Evolutionary conservation across 345 rosid genomes (phyloP).

Genomic region (Eutrema yunnanense): DNA sequence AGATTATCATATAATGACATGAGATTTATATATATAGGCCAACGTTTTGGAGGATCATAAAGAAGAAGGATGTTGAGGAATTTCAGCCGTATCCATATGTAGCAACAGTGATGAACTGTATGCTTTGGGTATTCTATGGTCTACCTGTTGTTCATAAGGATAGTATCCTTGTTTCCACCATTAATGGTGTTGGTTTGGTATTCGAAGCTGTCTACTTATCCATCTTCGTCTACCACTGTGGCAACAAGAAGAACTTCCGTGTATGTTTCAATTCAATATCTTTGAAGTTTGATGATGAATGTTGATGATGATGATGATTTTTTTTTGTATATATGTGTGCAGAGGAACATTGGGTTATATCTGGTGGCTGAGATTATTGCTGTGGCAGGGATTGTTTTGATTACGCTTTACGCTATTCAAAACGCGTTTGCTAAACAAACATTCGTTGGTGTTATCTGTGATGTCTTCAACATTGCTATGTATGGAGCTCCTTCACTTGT

Average conservation of each 20-base stretch:
- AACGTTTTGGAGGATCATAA: slow-evolving; percentile 28
- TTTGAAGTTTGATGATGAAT: background rate
- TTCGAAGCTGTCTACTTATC: slow-evolving; percentile 29
- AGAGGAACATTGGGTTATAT: slow-evolving; percentile 20
- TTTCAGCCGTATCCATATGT: slow-evolving; percentile 44
- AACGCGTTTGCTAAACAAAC: slow-evolving; percentile 15
- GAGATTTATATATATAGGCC: slow-evolving; percentile 11
- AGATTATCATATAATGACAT: no score
- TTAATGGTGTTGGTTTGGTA: slow-evolving; percentile 31
- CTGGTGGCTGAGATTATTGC: slow-evolving; percentile 3
- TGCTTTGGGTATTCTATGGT: slow-evolving; percentile 49
- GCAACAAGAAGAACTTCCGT: slow-evolving; percentile 17
- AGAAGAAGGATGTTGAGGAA: slow-evolving; percentile 41
- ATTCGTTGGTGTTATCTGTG: slow-evolving; percentile 47
- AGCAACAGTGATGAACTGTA: slow-evolving; percentile 42
- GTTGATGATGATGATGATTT: background rate
- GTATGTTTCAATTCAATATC: slow-evolving; percentile 11
- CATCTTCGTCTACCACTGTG: slow-evolving; percentile 22
- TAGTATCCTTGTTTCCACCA: slow-evolving; percentile 40
- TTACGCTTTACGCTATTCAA: slow-evolving; percentile 14
- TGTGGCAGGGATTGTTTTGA: background rate
- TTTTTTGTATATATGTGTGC: background rate
- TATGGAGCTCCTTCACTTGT: slow-evolving; percentile 43
- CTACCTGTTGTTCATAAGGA: slow-evolving; percentile 48
- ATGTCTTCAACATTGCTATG: slow-evolving; percentile 42